Conservation (phyloP, 2,329 filamentous ascomycete species). For the Calonectria pseudoturangicola region DNA sequence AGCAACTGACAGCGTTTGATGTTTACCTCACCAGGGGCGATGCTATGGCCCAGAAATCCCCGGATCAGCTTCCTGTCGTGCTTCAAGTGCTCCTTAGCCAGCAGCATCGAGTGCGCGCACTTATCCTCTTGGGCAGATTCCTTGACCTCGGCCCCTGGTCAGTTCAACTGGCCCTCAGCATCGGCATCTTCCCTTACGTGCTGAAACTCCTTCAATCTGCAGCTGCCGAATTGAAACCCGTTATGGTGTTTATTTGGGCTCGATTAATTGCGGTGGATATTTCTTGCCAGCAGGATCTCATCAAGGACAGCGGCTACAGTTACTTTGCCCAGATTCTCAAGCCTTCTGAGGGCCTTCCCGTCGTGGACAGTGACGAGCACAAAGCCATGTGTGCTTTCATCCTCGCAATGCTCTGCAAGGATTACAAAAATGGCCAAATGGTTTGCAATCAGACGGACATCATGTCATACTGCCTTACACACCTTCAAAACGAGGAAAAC, state of each 20-base stretch:
- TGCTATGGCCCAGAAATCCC: slow-evolving; percentile 88
- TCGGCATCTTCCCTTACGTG: slow-evolving; percentile 99
- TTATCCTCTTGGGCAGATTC: slow-evolving; percentile 95
- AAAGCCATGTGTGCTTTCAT: slow-evolving; percentile 99
- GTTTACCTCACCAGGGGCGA: slow-evolving; percentile 90
- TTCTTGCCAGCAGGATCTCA: slow-evolving; percentile 92
- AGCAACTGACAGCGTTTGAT: slow-evolving; percentile 97
- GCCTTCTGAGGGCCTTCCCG: slow-evolving; percentile 86
- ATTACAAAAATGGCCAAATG: slow-evolving; percentile 92
- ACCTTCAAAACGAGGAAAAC: slow-evolving; percentile 90
- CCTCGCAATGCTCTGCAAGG: slow-evolving; percentile 96
- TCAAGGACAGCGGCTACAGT: slow-evolving; percentile 97
- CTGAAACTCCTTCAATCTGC: slow-evolving; percentile 96
- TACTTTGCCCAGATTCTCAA: slow-evolving; percentile 97
- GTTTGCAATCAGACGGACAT: slow-evolving; percentile 94
- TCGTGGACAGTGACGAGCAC: slow-evolving; percentile 93
- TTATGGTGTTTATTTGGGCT: slow-evolving; percentile 99
- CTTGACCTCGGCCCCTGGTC: slow-evolving; percentile 98
- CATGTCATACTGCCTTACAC: slow-evolving; percentile 89
- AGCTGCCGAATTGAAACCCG: slow-evolving; percentile 93
- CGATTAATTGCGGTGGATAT: slow-evolving; percentile 96
- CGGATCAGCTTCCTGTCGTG: slow-evolving; percentile 96
- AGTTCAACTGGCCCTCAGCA: slow-evolving; percentile 97
- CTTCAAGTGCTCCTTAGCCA: slow-evolving; percentile 97
- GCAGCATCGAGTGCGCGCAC: slow-evolving; percentile 91